phyloP scores from a whole-genome alignment of 345 rosid genomes.

The Chamaenerion angustifolium region DNA sequence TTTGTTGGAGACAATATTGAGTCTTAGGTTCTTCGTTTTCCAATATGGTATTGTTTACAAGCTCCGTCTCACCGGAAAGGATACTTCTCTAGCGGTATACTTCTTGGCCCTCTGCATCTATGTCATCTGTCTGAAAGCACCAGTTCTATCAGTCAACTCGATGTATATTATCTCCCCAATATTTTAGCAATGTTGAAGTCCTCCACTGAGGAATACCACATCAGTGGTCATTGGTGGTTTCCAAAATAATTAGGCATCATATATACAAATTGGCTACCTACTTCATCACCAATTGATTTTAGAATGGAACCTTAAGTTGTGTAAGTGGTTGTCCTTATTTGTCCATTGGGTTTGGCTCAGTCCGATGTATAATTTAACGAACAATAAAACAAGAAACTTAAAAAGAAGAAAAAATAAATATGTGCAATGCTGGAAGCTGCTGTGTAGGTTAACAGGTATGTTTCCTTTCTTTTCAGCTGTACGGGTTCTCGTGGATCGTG shows the following conservation, averaged over 20 bases:
- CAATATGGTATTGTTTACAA: constrained; percentile 97
- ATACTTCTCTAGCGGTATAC: constrained; percentile 69
- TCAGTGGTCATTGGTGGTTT: no score
- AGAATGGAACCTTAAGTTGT: no score
- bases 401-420: no score
- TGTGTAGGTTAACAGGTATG: constrained; percentile 8
- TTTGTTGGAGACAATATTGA: constrained; percentile 76
- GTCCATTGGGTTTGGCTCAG: no score
- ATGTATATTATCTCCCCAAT: background rate
- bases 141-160: background rate
- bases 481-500: constrained; percentile 86
- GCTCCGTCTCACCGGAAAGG: constrained; percentile 52
- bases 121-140: background rate
- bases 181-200: no score
- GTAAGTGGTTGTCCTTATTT: no score
- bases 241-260: no score
- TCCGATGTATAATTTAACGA: no score
- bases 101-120: constrained; percentile 7
- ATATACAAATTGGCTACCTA: no score
- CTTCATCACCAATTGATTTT: no score
- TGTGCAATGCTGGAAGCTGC: background rate
- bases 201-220: no score
- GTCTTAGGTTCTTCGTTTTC: constrained; percentile 72
- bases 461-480: constrained; percentile 35
- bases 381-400: no score